Conservation (phyloP, 108 stramenopile species). For the Bacterosira constricta region DNA sequence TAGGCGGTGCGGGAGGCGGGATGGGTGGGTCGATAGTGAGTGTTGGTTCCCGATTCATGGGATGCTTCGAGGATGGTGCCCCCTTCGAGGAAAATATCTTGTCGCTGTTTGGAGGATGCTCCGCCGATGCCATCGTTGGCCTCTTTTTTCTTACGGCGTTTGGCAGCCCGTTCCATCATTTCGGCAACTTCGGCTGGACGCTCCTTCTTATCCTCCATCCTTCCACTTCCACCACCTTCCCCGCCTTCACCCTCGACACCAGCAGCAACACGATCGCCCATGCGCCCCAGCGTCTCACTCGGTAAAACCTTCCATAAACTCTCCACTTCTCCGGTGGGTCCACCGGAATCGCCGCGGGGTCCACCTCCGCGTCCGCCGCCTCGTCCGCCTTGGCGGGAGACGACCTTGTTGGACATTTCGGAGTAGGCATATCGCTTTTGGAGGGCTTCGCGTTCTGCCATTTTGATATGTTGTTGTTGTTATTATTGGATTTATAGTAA, state of each 20-base stretch:
- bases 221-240: slow-evolving; percentile 39
- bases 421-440: slow-evolving; percentile 92
- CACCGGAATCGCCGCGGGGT: slow-evolving; percentile 51
- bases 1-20: slow-evolving; percentile 71
- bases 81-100: slow-evolving; percentile 52
- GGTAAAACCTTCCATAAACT: slow-evolving; percentile 71
- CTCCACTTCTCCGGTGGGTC: slow-evolving; percentile 97
- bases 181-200: slow-evolving; percentile 62
- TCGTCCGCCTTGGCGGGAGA: slow-evolving; percentile 67
- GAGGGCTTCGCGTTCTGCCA: slow-evolving; percentile 90
- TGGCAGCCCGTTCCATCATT: slow-evolving; percentile 56
- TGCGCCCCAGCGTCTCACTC: slow-evolving; percentile 63
- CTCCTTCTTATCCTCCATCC: slow-evolving; percentile 28
- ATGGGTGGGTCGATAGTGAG: slow-evolving; percentile 79
- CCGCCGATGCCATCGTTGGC: neutral
- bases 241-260: slow-evolving; percentile 20
- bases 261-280: slow-evolving; percentile 78
- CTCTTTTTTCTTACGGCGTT: slow-evolving; percentile 48
- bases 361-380: slow-evolving; percentile 52
- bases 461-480: slow-evolving; percentile 24
- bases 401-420: slow-evolving; percentile 98
- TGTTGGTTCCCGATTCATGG: neutral
- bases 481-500: neutral
- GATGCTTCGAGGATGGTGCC: slow-evolving; percentile 29
- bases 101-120: slow-evolving; percentile 9